phyloP scores from a whole-genome alignment of 495 filamentous ascomycete genomes.

The Lichenothelia convexa region DNA sequence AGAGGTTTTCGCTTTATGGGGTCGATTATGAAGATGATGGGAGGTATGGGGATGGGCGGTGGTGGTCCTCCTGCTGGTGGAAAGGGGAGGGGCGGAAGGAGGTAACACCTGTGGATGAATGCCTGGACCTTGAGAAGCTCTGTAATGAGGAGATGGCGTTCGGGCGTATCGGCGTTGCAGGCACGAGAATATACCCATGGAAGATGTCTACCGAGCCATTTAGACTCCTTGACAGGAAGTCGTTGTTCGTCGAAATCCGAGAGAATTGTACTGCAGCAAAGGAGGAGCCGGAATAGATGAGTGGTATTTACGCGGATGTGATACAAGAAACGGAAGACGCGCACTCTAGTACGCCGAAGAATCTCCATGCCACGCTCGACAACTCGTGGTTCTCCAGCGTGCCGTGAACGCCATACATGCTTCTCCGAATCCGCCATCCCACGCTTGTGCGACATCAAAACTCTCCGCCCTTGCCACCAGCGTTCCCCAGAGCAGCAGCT shows the following conservation, averaged over 20 bases:
- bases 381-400: not conserved
- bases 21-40: constrained; percentile 12
- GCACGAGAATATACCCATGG: not conserved
- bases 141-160: not conserved
- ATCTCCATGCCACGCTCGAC: not conserved
- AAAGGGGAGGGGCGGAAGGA: constrained; percentile 1
- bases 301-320: not conserved
- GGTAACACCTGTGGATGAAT: not conserved
- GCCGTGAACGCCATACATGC: not conserved
- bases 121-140: not conserved
- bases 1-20: too few species aligned
- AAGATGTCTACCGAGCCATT: not conserved
- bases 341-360: not conserved
- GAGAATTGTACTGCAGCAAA: not conserved
- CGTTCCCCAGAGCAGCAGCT: constrained; percentile 38
- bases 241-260: too few species aligned
- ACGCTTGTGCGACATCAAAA: constrained; percentile 22
- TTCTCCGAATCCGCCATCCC: not conserved
- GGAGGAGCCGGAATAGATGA: not conserved
- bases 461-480: constrained; percentile 28
- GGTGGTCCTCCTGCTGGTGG: too few species aligned
- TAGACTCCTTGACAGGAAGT: not conserved
- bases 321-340: not conserved
- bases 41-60: constrained; percentile 5
- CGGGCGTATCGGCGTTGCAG: not conserved